Base-by-base conservation (phyloP, 163 green algal species). In the Volvox carteri region DNA sequence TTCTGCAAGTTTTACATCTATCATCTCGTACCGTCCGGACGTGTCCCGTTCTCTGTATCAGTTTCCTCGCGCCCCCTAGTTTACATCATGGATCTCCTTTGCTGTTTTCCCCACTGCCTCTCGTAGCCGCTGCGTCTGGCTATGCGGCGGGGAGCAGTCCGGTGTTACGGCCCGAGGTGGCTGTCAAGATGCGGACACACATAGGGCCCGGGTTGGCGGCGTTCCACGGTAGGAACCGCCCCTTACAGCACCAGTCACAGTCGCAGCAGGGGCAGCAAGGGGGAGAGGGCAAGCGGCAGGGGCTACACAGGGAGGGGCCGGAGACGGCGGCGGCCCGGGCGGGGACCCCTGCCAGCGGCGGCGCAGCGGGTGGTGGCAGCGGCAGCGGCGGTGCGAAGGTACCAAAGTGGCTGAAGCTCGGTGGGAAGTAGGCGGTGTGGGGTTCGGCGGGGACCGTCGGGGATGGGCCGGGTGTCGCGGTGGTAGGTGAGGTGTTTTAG, bases 321-420 rank as follows among this genome's bases (percentile, higher is more conserved):
- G 18, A 39, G 68, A 41, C 37, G 30, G 44, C 42, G n/a, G 25
- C 7, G 37, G 44, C 2, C 7, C 39, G 16, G 44, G 12, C n/a
- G 84, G 33, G 65, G 81, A 3, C 8, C 44, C 65, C 44, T 6
- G 39, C 65, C 21, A 18, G 41, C 33, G 73, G 23, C 12, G 52
- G 74, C 16, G 42, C 41, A 42, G 23, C 35, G 23, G 50, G 14
- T 37, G 46, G 33, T 23, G 50, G 48, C 50, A 42, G 62, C 9
- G 52, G 33, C 48, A 21, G 33, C 44, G 83, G 50, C 23, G 48
- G 52, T 5, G 84, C 41, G 23, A 90, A 90, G 72, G 73, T 90
- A 19, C 84, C 84, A 1, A 90, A 90, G 39, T 90, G 84, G 84
- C 54, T 90, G 14, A 85, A 90, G 73, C 84, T 90, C 52, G 81